Percentiles rank a stretch among this genome's conserved stretches.
phyloP scores from a whole-genome alignment of 23 red algal genomes.

The Gracilaria domingensis region DNA sequence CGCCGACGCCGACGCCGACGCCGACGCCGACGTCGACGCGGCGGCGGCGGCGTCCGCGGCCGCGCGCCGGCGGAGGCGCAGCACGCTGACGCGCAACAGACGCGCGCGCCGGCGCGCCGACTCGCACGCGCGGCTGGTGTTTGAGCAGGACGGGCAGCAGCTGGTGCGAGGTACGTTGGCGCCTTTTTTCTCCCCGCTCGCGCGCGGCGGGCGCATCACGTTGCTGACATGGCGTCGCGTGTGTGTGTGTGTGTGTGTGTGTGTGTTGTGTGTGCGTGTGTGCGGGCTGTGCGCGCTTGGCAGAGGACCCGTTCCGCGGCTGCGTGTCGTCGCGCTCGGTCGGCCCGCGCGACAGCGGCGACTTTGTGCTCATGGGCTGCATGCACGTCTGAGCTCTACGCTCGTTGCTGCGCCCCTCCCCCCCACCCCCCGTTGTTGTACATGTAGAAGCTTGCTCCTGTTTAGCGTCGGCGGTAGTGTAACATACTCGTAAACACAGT shows the following conservation, averaged over 20 bases:
- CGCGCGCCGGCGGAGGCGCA: background rate
- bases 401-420: no score
- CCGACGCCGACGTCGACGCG: background rate
- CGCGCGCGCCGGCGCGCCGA: background rate
- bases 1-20: background rate
- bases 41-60: background rate
- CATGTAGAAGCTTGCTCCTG: no score
- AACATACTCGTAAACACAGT: no score
- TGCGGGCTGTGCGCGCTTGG: no score
- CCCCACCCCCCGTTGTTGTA: no score
- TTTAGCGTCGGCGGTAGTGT: no score
- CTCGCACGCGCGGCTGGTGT: background rate
- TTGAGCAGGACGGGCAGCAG: constrained; percentile 30
- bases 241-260: constrained; percentile 1
- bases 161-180: constrained; percentile 28
- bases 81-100: background rate
- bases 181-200: no score
- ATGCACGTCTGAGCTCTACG: constrained; percentile 67
- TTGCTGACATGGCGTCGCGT: no score
- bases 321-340: constrained; percentile 46
- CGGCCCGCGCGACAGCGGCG: constrained; percentile 45
- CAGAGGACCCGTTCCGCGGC: constrained; percentile 61
- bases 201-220: no score
- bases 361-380: constrained; percentile 69
- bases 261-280: background rate